Conservation (phyloP, 2,329 filamentous ascomycete species). For the Monosporascus cannonballus region DNA sequence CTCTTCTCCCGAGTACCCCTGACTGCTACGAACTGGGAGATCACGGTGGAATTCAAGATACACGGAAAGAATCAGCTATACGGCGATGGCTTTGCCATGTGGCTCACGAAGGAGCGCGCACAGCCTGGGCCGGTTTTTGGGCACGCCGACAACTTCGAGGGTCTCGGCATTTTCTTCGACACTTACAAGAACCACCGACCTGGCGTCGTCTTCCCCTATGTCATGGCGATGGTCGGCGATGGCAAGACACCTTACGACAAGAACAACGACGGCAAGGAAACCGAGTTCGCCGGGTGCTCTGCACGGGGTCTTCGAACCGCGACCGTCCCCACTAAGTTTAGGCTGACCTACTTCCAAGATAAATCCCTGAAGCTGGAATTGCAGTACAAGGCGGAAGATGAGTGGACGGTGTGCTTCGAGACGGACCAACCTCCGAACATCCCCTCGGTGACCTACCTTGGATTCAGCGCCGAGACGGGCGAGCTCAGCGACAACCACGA, state of each 20-base stretch:
- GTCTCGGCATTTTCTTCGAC: constrained; percentile 91
- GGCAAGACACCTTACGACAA: constrained; percentile 87
- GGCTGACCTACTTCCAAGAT: constrained; percentile 94
- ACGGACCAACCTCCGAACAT: constrained; percentile 65
- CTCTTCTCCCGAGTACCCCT: constrained; percentile 89
- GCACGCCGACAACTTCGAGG: constrained; percentile 81
- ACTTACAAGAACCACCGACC: constrained; percentile 99
- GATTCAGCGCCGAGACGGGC: constrained; percentile 83
- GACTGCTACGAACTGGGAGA: constrained; percentile 98
- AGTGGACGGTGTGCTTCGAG: constrained; percentile 89
- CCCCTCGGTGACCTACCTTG: constrained; percentile 68
- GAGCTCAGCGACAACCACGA: constrained; percentile 98
- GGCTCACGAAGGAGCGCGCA: constrained; percentile 91
- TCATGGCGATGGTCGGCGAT: constrained; percentile 98
- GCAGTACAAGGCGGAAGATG: constrained; percentile 84
- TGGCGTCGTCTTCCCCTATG: constrained; percentile 90
- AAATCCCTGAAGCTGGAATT: constrained; percentile 85
- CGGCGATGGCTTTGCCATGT: constrained; percentile 95
- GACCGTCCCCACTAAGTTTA: constrained; percentile 73
- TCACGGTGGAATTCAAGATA: constrained; percentile 93
- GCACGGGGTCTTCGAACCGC: constrained; percentile 83
- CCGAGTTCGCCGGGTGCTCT: constrained; percentile 91
- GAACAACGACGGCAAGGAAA: constrained; percentile 86
- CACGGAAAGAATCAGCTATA: constrained; percentile 84
- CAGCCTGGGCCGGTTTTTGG: constrained; percentile 82